phyloP scores from a whole-genome alignment of 2,329 filamentous ascomycete species.

The Colletotrichum shisoi region DNA sequence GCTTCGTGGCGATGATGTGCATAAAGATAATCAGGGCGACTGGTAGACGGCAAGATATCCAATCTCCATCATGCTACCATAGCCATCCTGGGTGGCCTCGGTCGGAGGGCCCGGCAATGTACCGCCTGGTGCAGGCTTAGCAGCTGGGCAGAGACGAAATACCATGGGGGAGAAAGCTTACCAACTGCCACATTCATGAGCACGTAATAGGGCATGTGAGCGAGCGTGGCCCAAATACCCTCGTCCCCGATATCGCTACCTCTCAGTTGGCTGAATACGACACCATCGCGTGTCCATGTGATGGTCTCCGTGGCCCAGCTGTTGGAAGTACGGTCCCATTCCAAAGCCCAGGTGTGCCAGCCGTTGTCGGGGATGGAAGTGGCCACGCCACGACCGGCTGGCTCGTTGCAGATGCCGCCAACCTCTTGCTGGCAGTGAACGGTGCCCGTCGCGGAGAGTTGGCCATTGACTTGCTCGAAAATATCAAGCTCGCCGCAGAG shows the following conservation, averaged over 20 bases:
- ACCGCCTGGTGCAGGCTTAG: slow-evolving; percentile 19
- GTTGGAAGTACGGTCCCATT: slow-evolving; percentile 57
- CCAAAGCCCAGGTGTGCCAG: slow-evolving; percentile 61
- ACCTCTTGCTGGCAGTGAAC: slow-evolving; percentile 58
- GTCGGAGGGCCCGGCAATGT: slow-evolving; percentile 57
- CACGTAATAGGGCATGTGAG: slow-evolving; percentile 60
- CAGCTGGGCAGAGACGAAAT: neutral
- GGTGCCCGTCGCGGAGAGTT: slow-evolving; percentile 57
- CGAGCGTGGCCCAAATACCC: slow-evolving; percentile 59
- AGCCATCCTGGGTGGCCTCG: slow-evolving; percentile 54
- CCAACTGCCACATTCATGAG: slow-evolving; percentile 65
- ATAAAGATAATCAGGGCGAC: slow-evolving; percentile 6
- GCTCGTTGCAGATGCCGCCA: slow-evolving; percentile 62
- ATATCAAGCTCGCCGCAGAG: slow-evolving; percentile 65
- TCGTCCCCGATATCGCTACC: slow-evolving; percentile 56
- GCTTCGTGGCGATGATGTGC: neutral
- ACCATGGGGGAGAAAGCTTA: slow-evolving; percentile 46
- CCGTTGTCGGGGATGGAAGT: slow-evolving; percentile 50
- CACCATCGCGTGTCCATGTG: slow-evolving; percentile 59
- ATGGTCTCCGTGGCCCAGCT: slow-evolving; percentile 60
- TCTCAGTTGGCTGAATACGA: slow-evolving; percentile 53
- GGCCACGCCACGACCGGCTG: slow-evolving; percentile 51
- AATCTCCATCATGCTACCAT: slow-evolving; percentile 60
- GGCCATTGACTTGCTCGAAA: slow-evolving; percentile 64
- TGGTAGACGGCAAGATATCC: slow-evolving; percentile 58